Conservation (phyloP, 129 eudicot species). For the Escallonia rubra region DNA sequence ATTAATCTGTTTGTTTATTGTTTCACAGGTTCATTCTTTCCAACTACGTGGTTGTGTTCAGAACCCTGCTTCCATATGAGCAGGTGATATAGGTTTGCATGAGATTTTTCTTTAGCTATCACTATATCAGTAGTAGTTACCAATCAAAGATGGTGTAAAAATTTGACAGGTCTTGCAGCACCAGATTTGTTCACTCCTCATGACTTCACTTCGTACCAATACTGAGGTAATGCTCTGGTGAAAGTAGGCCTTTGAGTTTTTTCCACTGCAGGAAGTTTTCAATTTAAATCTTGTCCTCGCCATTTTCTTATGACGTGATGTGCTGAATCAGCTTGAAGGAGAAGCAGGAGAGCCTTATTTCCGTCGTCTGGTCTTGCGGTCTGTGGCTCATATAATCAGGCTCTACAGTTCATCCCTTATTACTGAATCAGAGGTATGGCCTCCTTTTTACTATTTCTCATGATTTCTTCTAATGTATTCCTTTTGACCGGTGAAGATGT, state of each 20-base stretch:
- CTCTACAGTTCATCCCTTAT: conserved; percentile 91
- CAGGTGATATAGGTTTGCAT: conserved; percentile 48
- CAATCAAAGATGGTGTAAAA: conserved; percentile 7
- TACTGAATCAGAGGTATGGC: conserved; percentile 88
- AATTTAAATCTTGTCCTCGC: background rate
- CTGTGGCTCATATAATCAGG: conserved; percentile 94
- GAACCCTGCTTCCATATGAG: conserved; percentile 82
- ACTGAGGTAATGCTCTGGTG: conserved; percentile 56
- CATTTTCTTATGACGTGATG: background rate
- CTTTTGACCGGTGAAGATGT: too few species aligned
- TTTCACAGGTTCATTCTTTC: conserved; percentile 80
- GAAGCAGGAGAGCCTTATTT: conserved; percentile 96
- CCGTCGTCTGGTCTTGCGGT: conserved; percentile 94
- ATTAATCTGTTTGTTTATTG: conserved; percentile 9
- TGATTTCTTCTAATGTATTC: too few species aligned
- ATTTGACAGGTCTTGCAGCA: conserved; percentile 76
- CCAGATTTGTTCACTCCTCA: conserved; percentile 94
- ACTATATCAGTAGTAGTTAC: background rate
- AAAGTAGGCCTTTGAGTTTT: background rate
- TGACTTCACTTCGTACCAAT: conserved; percentile 97
- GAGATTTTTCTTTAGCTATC: background rate
- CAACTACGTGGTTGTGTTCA: conserved; percentile 83
- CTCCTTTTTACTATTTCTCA: conserved; percentile 1
- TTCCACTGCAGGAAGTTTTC: too few species aligned
- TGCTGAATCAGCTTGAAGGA: conserved; percentile 66